Base-by-base conservation (phyloP, 345 rosid species). In the Linum usitatissimum region DNA sequence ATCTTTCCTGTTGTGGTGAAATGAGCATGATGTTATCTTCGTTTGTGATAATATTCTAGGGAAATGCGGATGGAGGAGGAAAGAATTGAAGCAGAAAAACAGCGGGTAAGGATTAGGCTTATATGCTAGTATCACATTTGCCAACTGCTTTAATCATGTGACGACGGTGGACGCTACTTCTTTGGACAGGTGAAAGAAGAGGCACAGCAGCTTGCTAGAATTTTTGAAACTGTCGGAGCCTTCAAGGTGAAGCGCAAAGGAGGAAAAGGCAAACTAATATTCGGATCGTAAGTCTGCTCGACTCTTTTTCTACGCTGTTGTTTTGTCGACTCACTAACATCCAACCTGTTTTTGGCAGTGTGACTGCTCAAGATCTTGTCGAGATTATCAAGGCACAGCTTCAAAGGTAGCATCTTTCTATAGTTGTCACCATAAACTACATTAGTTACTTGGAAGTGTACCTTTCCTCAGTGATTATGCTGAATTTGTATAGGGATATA, bases 181-280 rank as follows among this genome's bases (percentile, higher is more conserved):
- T 55, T 59, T 74, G 62, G 67, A 20, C 74, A 92, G 98, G 97
- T 92, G 64, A 87, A 85, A 84, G 98, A 92, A 76, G 98, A 87
- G 70, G 97, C 97, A 10, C 80, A 79, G 53, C 91, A 92, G 73
- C 82, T 92, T 58, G 97, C 91, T 31, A 40, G 75, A 31, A 68
- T 89, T n/a, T 87, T 89, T 67, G 86, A 92, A 80, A 87, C 91
- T 15, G 84, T 87, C 67, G 98, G 97, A 65, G 95, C 93, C 51
- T 87, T 92, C 70, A 92, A 92, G 73, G 91, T 92, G 71, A 92
- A 87, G 84, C 90, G 97, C 60, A 92, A 87, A 76, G 95, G 93
- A 21, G 97, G 95, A 71, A 85, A 85, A 82, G 93, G 93, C 49
- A 89, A 87, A 67, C 88, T 49, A 62, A 87, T 92, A 68, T 92